phyloP scores from a whole-genome alignment of 176 grass and related monocot genomes.

The Chrysopogon serrulatus region DNA sequence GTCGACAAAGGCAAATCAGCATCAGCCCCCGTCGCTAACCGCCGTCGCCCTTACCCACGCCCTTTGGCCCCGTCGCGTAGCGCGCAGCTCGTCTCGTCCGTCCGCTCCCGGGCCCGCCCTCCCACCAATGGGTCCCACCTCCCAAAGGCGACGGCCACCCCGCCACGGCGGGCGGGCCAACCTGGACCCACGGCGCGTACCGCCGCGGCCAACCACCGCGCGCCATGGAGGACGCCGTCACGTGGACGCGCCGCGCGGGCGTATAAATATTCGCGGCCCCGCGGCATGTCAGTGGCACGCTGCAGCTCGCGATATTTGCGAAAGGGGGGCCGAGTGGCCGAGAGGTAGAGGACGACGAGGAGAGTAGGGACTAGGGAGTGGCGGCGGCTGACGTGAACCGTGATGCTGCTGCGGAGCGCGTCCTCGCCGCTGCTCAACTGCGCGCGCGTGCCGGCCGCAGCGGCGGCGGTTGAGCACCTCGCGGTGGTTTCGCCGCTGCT shows the following conservation, averaged over 20 bases:
- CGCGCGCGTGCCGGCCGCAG: background rate
- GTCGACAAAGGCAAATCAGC: background rate
- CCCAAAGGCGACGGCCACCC: background rate
- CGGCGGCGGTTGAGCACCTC: background rate
- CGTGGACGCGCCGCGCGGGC: background rate
- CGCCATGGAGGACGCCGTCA: background rate
- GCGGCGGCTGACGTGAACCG: background rate
- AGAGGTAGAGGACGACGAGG: background rate
- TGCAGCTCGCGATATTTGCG: background rate
- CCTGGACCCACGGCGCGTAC: background rate
- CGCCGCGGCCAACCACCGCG: background rate
- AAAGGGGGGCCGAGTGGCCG: background rate
- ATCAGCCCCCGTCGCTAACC: background rate
- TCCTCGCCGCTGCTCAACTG: constrained; percentile 46
- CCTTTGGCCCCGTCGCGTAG: constrained; percentile 7
- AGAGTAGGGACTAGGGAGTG: too few relatives aligned
- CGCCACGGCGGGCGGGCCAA: background rate
- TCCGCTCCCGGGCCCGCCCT: constrained; percentile 18
- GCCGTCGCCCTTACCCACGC: constrained; percentile 3
- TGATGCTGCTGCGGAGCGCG: constrained; percentile 49
- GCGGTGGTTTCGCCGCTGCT: background rate
- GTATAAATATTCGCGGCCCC: constrained; percentile 3
- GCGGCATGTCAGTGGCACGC: background rate
- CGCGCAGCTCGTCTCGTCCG: constrained; percentile 9
- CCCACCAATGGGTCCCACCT: background rate